Percentiles rank a stretch among this genome's conserved stretches.
Evolutionary conservation across 345 rosid genomes (phyloP).

Genomic region (Camelina sativa): DNA sequence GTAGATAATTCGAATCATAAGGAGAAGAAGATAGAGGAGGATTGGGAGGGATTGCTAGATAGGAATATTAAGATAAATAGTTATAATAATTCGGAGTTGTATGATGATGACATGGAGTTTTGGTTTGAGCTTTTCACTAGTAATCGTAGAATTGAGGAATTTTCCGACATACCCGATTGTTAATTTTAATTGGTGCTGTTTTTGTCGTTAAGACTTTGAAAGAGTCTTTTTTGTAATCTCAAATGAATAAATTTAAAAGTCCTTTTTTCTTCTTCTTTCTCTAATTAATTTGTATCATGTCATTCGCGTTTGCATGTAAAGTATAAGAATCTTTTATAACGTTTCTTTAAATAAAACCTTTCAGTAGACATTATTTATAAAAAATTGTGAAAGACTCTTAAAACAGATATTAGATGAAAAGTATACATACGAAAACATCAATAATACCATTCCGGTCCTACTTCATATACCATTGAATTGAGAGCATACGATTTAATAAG

Average conservation of each 20-base stretch:
- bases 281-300: neutral
- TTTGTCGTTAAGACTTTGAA: constrained; percentile 17
- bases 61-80: constrained; percentile 1
- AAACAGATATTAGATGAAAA: neutral
- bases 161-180: constrained; percentile 49
- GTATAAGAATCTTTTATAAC: neutral
- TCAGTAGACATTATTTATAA: neutral
- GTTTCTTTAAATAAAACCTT: too few species aligned
- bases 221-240: constrained; percentile 11
- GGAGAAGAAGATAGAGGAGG: constrained; percentile 29
- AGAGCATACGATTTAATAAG: neutral
- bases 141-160: constrained; percentile 48
- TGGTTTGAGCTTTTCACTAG: constrained; percentile 57
- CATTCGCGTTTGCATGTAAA: constrained; percentile 11
- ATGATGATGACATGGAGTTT: constrained; percentile 54
- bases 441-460: neutral
- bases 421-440: neutral
- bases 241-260: constrained; percentile 25
- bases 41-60: constrained; percentile 23
- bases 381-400: neutral
- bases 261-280: neutral
- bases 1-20: constrained; percentile 37
- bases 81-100: constrained; percentile 39
- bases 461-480: constrained; percentile 1
- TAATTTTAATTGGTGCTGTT: constrained; percentile 29